These are phyloP conservation scores for Tulasnella sp. DNA, from an alignment of 768 basidiomycete genomes.

Conservation along the genomic window DNA sequence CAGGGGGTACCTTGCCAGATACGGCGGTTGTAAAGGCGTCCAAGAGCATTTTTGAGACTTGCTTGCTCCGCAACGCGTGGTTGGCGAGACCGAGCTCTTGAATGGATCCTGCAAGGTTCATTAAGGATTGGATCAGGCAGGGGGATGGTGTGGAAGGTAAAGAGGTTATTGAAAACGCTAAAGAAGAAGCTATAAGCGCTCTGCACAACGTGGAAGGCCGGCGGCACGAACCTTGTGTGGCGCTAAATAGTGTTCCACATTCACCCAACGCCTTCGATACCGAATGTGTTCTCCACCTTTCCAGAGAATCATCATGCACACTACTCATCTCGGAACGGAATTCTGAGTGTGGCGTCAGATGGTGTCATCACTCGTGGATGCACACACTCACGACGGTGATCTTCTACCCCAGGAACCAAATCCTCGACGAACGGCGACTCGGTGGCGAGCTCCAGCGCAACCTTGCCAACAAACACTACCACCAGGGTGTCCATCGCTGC, in stretches of 20 bases:
- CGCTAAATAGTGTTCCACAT: not conserved
- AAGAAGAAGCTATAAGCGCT: conserved; percentile 15
- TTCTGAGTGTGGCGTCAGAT: conserved; percentile 27
- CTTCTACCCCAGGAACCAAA: not conserved
- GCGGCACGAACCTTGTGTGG: not conserved
- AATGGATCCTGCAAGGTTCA: conserved; percentile 40
- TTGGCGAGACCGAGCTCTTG: conserved; percentile 43
- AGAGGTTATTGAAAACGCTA: conserved; percentile 17
- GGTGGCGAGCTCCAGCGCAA: conserved; percentile 32
- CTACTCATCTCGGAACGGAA: conserved; percentile 35
- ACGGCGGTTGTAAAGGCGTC: conserved; percentile 25
- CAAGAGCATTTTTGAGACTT: conserved; percentile 29
- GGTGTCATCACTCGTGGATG: too few relatives aligned
- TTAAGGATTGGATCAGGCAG: conserved; percentile 41
- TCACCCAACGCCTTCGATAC: conserved; percentile 7
- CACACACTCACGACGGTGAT: not conserved
- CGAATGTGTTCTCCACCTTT: conserved; percentile 43
- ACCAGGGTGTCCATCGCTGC: not conserved
- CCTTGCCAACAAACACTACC: conserved; percentile 36
- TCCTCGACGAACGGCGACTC: conserved; percentile 15
- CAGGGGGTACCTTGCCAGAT: not conserved
- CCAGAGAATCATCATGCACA: conserved; percentile 37
- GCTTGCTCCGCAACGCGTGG: conserved; percentile 17
- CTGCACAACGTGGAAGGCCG: conserved; percentile 4
- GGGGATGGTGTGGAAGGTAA: conserved; percentile 37